Base-by-base conservation (phyloP, 345 rosid genomes). In the Theobroma cacao region DNA sequence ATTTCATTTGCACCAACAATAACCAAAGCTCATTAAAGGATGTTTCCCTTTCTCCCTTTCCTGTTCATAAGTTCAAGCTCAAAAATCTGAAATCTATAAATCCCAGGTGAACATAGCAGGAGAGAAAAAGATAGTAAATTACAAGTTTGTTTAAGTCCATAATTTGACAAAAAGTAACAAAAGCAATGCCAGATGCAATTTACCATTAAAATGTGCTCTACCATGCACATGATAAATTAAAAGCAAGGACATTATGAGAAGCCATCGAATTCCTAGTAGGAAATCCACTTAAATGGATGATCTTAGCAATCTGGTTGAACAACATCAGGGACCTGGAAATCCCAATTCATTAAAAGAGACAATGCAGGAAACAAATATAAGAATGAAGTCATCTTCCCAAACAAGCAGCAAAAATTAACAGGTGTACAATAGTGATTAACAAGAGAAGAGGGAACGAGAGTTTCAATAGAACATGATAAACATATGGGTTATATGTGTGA, bases 161-260 rank as follows among this genome's bases (percentile, higher is more conserved):
- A 77, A 45, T 48, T 61, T 61, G 59, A 64, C 10, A 18, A 63
- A 40, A 38, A 11, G 17, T n/a, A 30, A 43, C 50, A 69, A 55
- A 43, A 52, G 11, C 28, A 30, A 52, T 11, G 79, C 41, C 36
- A 38, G 45, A 74, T 77, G 75, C 59, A 65, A 41, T 67, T 82
- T 77, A 81, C 86, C 81, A 74, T 75, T 41, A 74, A 55, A 67
- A 84, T 30, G 68, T 81, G 24, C 69, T 74, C 60, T 50, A 61
- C 73, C 81, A 71, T 53, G 58, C 60, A 79, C 48, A 78, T 43
- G 64, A 59, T 26, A 69, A n/a, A 74, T 41, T 68, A 84, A 78
- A 77, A 78, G 79, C 84, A 65, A 74, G 78, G 77, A 76, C 82
- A 72, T 7, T 48, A 58, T 18, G 40, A 33, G 69, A n/a, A 58